These are phyloP conservation scores for Wickerhamomyces sp. DNA, from an alignment of 1,139 yeast species.

Conservation along the genomic window DNA sequence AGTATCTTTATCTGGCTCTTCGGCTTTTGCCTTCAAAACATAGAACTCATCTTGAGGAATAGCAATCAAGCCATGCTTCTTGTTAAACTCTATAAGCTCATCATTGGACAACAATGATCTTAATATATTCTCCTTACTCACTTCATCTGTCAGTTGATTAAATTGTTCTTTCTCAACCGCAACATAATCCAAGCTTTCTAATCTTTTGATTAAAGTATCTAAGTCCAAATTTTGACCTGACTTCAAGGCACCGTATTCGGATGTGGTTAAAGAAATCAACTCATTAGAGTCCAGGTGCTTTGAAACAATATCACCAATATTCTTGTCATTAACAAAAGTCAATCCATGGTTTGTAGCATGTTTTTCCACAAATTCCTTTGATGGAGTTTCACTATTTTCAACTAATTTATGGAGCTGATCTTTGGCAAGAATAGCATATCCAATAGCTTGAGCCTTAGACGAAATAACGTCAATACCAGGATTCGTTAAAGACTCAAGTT, in stretches of 20 bases:
- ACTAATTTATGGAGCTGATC: background rate
- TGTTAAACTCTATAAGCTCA: background rate
- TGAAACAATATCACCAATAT: background rate
- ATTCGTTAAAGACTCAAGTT: background rate
- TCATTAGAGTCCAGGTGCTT: background rate
- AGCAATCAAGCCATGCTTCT: slow-evolving; percentile 10
- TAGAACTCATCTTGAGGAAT: slow-evolving; percentile 12
- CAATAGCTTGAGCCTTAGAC: background rate
- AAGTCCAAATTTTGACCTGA: background rate
- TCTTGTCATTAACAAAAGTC: background rate
- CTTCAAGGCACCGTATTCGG: background rate
- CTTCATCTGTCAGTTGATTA: slow-evolving; percentile 2
- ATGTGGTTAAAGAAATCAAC: background rate
- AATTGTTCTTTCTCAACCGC: slow-evolving; percentile 10
- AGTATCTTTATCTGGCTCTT: slow-evolving; percentile 25
- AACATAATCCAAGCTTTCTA: slow-evolving; percentile 8
- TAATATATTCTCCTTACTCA: background rate
- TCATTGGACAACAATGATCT: background rate
- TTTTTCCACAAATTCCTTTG: background rate
- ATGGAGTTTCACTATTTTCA: background rate
- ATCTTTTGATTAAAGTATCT: background rate
- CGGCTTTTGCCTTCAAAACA: slow-evolving; percentile 22
- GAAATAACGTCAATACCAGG: background rate
- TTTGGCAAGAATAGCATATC: background rate
- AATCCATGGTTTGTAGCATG: background rate